Evolutionary conservation across 139 green algal genomes (phyloP).

Genomic region (Chlorella sp.): DNA sequence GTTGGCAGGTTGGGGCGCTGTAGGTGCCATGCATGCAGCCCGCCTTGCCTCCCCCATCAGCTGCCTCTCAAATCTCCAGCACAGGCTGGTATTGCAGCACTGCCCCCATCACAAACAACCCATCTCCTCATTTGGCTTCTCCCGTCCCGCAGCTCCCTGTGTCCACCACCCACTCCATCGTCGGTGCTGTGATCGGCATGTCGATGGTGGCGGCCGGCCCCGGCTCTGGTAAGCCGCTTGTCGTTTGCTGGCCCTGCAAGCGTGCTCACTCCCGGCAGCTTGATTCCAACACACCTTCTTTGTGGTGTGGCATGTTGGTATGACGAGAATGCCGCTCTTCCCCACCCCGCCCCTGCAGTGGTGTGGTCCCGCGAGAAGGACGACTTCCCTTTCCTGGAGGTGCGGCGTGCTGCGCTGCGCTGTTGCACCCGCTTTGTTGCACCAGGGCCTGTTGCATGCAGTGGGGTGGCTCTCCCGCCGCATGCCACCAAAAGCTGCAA

Average conservation of each 20-base stretch:
- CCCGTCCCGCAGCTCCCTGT: conserved; percentile 42
- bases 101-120: not conserved
- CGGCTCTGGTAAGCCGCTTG: not conserved
- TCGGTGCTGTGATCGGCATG: conserved; percentile 53
- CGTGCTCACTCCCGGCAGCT: not conserved
- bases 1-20: too few species aligned
- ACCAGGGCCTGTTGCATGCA: too few species aligned
- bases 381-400: conserved; percentile 56
- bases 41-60: not conserved
- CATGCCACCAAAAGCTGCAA: too few species aligned
- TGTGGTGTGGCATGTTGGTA: too few species aligned
- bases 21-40: not conserved
- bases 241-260: too few species aligned
- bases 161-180: conserved; percentile 60
- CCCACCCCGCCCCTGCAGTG: not conserved
- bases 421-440: too few species aligned
- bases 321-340: not conserved
- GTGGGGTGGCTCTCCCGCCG: too few species aligned
- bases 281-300: too few species aligned
- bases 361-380: conserved; percentile 28
- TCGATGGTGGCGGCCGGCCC: conserved; percentile 35
- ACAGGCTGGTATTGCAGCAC: not conserved
- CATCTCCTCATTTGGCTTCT: not conserved
- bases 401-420: too few species aligned
- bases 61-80: too few species aligned